Percentiles rank a stretch among this genome's conserved stretches.
Evolutionary conservation across 257 asterid genomes (phyloP).

Genomic region (Ballota nigra): DNA sequence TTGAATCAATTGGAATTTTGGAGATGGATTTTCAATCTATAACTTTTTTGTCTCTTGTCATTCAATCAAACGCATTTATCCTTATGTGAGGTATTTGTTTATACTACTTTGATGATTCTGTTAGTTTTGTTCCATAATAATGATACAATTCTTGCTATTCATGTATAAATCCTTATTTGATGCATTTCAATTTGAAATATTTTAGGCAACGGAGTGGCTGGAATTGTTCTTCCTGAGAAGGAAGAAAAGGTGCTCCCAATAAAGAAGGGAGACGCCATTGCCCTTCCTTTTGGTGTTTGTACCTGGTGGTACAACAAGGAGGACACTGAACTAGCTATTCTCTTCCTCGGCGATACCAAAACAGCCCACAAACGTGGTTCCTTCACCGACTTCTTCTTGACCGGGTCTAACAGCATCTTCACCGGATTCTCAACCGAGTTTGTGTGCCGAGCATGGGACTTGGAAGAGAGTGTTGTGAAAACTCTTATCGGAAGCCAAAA

Average conservation of each 20-base stretch:
- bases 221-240: conserved; percentile 77
- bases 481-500: conserved; percentile 39
- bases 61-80: neutral
- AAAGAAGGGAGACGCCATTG: conserved; percentile 82
- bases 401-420: conserved; percentile 52
- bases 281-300: conserved; percentile 83
- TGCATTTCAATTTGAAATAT: neutral
- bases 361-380: conserved; percentile 54
- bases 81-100: neutral
- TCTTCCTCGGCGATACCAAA: conserved; percentile 55
- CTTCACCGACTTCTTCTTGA: conserved; percentile 50
- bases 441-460: conserved; percentile 51
- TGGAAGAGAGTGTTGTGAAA: conserved; percentile 34
- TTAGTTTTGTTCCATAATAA: neutral
- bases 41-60: neutral
- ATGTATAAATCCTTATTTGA: neutral
- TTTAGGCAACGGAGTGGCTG: conserved; percentile 74
- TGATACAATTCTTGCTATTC: neutral
- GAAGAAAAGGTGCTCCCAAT: conserved; percentile 83
- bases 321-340: conserved; percentile 45
- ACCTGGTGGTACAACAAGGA: conserved; percentile 91
- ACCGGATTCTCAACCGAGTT: conserved; percentile 51
- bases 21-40: neutral
- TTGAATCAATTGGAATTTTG: neutral
- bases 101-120: neutral